phyloP scores from a whole-genome alignment of 805 yeast species.

The Kregervanrija pseudodelftensis region DNA sequence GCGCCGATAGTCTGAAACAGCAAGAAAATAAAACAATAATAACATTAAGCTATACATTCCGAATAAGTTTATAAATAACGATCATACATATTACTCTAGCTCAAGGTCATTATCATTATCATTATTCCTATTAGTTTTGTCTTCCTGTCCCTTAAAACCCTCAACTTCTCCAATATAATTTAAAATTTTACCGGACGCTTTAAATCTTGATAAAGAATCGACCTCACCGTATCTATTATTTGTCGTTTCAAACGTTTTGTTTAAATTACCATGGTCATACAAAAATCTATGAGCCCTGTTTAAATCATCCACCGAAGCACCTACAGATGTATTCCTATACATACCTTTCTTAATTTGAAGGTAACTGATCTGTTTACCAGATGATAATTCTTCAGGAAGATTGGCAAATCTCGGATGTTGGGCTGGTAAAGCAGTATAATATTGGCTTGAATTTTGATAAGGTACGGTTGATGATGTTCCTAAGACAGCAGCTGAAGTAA shows the following conservation, averaged over 20 bases:
- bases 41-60: no score
- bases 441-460: background rate
- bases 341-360: slow-evolving; percentile 10
- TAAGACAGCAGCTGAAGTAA: no score
- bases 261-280: slow-evolving; percentile 13
- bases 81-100: no score
- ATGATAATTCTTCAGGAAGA: slow-evolving; percentile 5
- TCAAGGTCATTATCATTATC: background rate
- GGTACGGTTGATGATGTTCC: no score
- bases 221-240: slow-evolving; percentile 15
- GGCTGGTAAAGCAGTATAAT: background rate
- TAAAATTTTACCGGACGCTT: background rate
- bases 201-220: slow-evolving; percentile 12
- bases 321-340: slow-evolving; percentile 9
- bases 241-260: slow-evolving; percentile 13
- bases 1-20: no score
- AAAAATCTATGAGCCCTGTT: slow-evolving; percentile 12
- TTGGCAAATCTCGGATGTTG: slow-evolving; percentile 12
- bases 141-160: background rate
- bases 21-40: no score
- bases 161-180: background rate
- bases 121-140: background rate
- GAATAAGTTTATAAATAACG: no score
- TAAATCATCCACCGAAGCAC: slow-evolving; percentile 7
- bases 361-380: slow-evolving; percentile 8